Evolutionary conservation across 1,284 basidiomycete genomes (phyloP).

Genomic region (Ganoderma sinense): DNA sequence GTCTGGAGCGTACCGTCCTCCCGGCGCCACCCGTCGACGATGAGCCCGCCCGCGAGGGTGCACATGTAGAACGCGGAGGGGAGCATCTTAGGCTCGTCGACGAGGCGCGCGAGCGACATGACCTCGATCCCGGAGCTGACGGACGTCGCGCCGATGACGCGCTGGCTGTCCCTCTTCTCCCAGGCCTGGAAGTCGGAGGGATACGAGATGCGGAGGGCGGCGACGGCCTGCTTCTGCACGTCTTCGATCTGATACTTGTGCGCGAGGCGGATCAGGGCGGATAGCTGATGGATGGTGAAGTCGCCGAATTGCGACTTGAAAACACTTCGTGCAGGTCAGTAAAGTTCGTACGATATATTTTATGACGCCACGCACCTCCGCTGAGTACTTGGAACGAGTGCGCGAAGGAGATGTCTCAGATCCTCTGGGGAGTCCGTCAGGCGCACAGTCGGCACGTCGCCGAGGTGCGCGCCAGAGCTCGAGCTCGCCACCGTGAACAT

Average conservation of each 20-base stretch:
- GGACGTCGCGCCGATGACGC: neutral
- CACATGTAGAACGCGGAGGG: conserved; percentile 11
- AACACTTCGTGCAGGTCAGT: neutral
- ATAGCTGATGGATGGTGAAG: neutral
- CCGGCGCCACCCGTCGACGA: conserved; percentile 9
- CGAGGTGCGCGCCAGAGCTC: neutral
- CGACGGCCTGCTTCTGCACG: conserved; percentile 1
- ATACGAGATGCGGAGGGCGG: neutral
- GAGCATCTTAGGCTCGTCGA: conserved; percentile 12
- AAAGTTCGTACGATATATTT: neutral
- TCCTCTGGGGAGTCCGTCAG: neutral
- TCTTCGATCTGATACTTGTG: conserved; percentile 6
- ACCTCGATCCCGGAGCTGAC: conserved; percentile 11
- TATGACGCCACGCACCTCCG: neutral
- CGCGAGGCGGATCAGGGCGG: neutral
- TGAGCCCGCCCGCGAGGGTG: neutral
- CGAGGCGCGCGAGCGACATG: conserved; percentile 19
- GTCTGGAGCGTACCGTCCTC: conserved; percentile 11
- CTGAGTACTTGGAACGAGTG: neutral
- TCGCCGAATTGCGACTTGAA: neutral
- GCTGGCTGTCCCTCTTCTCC: neutral
- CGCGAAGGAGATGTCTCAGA: neutral
- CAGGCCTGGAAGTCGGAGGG: conserved; percentile 10
- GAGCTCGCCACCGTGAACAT: neutral
- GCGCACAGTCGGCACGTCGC: neutral